A percentile compares a stretch with the other conserved stretches of the same genome.
Evolutionary conservation across 805 yeast species (phyloP).

Genomic region (Schwanniomyces polymorphus): DNA sequence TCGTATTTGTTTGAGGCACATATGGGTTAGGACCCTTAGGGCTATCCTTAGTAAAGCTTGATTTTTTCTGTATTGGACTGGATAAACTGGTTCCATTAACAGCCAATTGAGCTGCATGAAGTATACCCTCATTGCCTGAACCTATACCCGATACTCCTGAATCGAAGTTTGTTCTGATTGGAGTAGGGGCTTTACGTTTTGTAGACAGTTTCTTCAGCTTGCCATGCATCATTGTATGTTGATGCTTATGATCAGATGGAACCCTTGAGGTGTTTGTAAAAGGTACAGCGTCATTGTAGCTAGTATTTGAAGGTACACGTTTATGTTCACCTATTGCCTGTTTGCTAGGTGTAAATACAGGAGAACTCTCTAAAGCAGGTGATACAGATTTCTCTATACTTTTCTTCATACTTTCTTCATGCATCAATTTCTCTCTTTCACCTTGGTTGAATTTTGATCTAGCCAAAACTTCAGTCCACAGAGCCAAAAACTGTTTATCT

Average conservation of each 20-base stretch:
- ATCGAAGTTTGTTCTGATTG: conserved; percentile 14
- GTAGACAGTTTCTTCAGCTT: neutral
- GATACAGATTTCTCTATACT: conserved; percentile 7
- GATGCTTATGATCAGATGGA: neutral
- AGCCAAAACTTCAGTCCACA: conserved; percentile 60
- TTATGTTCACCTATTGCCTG: neutral
- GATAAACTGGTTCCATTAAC: conserved; percentile 26
- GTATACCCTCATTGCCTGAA: conserved; percentile 16
- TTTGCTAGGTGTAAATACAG: conserved; percentile 12
- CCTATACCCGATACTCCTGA: conserved; percentile 30
- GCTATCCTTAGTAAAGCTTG: conserved; percentile 34
- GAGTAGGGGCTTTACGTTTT: conserved; percentile 34
- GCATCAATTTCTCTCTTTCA: conserved; percentile 36
- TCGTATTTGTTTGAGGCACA: neutral
- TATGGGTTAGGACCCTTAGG: neutral
- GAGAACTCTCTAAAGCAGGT: conserved; percentile 23
- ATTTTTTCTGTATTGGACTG: conserved; percentile 24
- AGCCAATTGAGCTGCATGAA: conserved; percentile 48
- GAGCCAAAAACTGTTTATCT: conserved; percentile 47
- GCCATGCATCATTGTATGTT: conserved; percentile 2
- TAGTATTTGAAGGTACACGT: neutral
- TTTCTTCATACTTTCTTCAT: neutral
- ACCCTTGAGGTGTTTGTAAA: neutral
- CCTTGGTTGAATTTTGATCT: conserved; percentile 48
- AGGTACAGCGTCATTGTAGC: neutral